phyloP scores from a whole-genome alignment of 805 yeast genomes.

The Lipomyces starkeyi region DNA sequence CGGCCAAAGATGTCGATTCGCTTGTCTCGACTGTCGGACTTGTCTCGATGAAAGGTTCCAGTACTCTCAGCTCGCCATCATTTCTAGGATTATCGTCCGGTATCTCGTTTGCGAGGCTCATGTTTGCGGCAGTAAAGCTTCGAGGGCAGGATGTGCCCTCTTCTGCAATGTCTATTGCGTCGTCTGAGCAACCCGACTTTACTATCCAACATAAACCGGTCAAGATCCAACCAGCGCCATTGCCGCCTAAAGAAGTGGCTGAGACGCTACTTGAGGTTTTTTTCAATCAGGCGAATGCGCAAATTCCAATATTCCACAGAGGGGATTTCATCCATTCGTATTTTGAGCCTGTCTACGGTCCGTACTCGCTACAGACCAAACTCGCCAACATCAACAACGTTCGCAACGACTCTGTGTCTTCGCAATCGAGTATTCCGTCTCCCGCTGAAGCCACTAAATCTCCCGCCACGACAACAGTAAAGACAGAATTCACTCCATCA shows the following conservation, averaged over 20 bases:
- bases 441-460: slow-evolving; percentile 11
- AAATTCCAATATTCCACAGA: slow-evolving; percentile 81
- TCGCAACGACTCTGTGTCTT: slow-evolving; percentile 28
- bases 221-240: slow-evolving; percentile 51
- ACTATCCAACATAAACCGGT: slow-evolving; percentile 38
- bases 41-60: slow-evolving; percentile 42
- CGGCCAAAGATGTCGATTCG: slow-evolving; percentile 38
- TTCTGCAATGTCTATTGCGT: slow-evolving; percentile 35
- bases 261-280: slow-evolving; percentile 65
- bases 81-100: slow-evolving; percentile 51
- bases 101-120: slow-evolving; percentile 74
- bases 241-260: slow-evolving; percentile 77
- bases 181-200: slow-evolving; percentile 38
- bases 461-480: slow-evolving; percentile 19
- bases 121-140: slow-evolving; percentile 74
- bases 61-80: slow-evolving; percentile 38
- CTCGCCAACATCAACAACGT: slow-evolving; percentile 52
- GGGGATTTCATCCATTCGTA: slow-evolving; percentile 70
- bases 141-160: slow-evolving; percentile 44
- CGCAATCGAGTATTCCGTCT: slow-evolving; percentile 7
- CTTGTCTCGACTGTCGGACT: slow-evolving; percentile 42
- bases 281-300: slow-evolving; percentile 82
- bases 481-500: slow-evolving; percentile 25
- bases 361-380: slow-evolving; percentile 57
- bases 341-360: slow-evolving; percentile 83